These are phyloP conservation scores for Solanum rostratum DNA, from an alignment of 257 asterid genomes.

Conservation along the genomic window DNA sequence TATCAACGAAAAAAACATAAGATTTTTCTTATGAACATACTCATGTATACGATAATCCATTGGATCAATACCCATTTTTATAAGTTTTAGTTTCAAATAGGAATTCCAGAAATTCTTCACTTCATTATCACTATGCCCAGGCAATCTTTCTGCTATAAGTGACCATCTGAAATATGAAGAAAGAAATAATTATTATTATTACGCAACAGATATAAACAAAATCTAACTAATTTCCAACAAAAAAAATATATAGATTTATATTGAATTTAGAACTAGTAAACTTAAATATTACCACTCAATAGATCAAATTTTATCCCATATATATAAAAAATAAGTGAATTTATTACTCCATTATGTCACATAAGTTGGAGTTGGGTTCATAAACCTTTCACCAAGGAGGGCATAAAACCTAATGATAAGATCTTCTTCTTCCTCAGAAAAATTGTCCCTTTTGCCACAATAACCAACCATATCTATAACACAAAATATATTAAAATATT, in stretches of 20 bases:
- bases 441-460: neutral
- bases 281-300: neutral
- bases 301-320: neutral
- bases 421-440: neutral
- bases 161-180: conserved; percentile 6
- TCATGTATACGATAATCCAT: neutral
- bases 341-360: neutral
- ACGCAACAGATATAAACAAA: no score
- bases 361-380: neutral
- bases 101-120: conserved; percentile 18
- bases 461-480: neutral
- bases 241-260: no score
- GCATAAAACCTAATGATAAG: neutral
- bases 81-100: conserved; percentile 5
- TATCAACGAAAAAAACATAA: neutral
- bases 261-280: neutral
- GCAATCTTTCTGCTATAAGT: conserved; percentile 9
- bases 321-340: neutral
- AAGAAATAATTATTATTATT: neutral
- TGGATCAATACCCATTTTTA: conserved; percentile 12
- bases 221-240: no score
- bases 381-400: neutral
- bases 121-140: neutral
- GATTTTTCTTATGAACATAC: neutral
- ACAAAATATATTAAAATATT: neutral